Evolutionary conservation across 2,329 filamentous ascomycete genomes (phyloP), one percentile per base, ranked within the genome.

Genomic region (Ploettnerulaceae sp.): DNA sequence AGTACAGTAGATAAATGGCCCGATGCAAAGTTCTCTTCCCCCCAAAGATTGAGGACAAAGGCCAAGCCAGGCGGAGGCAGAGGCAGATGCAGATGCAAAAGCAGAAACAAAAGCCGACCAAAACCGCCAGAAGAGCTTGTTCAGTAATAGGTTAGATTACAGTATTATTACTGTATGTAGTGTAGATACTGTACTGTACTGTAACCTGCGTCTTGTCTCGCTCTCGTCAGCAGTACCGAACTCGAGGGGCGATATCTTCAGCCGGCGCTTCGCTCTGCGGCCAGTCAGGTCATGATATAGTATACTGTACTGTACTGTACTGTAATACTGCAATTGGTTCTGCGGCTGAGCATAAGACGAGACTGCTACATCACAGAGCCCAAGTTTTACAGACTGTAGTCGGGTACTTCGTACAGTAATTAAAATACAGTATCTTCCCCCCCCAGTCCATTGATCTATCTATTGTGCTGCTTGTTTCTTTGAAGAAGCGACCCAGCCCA

Each of bases 191-290:
- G 40, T 25, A 34, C 34, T 34, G 20, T 42, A 35, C 33, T 21
- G 33, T 35, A 37, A 45, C 37, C 33, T 45, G 41, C 32, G 14
- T 24, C 11, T 24, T 17, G 18, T 24, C 32, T 28, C 38, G n/a
- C 42, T 45, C 26, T 38, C 42, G 42, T 45, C 42, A 38, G 42
- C 42, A 38, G 34, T 33, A 38, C n/a, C n/a, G n/a, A n/a, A n/a
- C n/a, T n/a, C n/a, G 20, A 36, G 18, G 12, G 5, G 18, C 7
- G 9, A n/a, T 38, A 26, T 38, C 18, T 18, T 38, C 24, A 26
- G 35, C 35, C 22, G 22, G 35, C 35, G 24, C 24, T 38, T 38
- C 35, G 24, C n/a, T 22, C 22, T 38, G 35, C 35, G 8, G 35
- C 28, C 35, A 26, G 34, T n/a, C n/a, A n/a, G n/a, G n/a, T n/a